These are phyloP conservation scores for Truncatella angustata DNA, from an alignment of 2,329 filamentous ascomycete genomes.

Conservation along the genomic window DNA sequence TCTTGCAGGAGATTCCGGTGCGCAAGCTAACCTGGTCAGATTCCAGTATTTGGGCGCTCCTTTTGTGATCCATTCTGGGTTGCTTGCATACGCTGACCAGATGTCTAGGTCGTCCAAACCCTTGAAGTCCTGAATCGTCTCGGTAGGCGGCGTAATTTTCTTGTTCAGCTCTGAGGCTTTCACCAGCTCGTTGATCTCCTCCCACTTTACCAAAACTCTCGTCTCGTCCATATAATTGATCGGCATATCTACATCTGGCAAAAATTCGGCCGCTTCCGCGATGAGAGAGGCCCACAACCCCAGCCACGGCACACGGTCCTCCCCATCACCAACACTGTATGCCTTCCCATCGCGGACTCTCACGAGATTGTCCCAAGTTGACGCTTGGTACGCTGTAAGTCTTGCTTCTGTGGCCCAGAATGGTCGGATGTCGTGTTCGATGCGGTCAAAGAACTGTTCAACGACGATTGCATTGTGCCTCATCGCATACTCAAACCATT, in stretches of 20 bases:
- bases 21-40: slow-evolving; percentile 46
- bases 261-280: slow-evolving; percentile 44
- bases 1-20: slow-evolving; percentile 41
- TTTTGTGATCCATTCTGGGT: slow-evolving; percentile 34
- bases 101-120: slow-evolving; percentile 20
- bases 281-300: slow-evolving; percentile 50
- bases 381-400: slow-evolving; percentile 36
- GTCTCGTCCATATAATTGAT: slow-evolving; percentile 53
- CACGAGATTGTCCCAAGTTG: slow-evolving; percentile 43
- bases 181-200: slow-evolving; percentile 46
- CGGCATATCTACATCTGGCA: slow-evolving; percentile 54
- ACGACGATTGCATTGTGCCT: slow-evolving; percentile 52
- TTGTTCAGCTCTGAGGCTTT: slow-evolving; percentile 37
- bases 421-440: slow-evolving; percentile 60
- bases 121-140: slow-evolving; percentile 38
- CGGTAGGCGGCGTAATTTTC: slow-evolving; percentile 31
- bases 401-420: slow-evolving; percentile 55
- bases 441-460: slow-evolving; percentile 64
- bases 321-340: slow-evolving; percentile 35
- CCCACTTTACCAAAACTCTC: slow-evolving; percentile 48
- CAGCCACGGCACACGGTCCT: slow-evolving; percentile 45
- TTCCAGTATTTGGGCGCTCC: slow-evolving; percentile 45
- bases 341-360: slow-evolving; percentile 45
- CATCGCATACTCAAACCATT: slow-evolving; percentile 55
- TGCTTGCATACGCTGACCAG: slow-evolving; percentile 15